Evolutionary conservation across 164 flowering plant species (phyloP).

Genomic region (Taxillus chinensis): DNA sequence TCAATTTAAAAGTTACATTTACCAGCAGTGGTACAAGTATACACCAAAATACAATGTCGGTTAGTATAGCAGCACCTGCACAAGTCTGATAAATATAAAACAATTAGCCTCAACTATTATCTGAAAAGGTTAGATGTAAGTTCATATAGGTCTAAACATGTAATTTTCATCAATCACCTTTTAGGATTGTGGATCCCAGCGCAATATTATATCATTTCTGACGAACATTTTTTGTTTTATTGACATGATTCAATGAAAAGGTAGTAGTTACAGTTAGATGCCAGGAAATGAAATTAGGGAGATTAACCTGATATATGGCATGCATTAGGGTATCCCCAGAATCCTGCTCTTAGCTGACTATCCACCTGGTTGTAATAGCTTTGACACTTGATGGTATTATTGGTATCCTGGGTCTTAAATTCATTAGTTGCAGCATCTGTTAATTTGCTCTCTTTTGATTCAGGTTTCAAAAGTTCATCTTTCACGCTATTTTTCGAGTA

Average conservation of each 20-base stretch:
- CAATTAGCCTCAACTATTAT: neutral
- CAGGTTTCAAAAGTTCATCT: constrained; percentile 14
- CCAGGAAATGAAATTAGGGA: constrained; percentile 1
- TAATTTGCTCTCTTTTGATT: constrained; percentile 15
- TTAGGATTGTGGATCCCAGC: no score
- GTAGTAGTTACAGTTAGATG: neutral
- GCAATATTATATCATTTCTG: no score
- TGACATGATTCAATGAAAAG: neutral
- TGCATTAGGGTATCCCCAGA: constrained; percentile 52
- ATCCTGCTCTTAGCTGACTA: constrained; percentile 29
- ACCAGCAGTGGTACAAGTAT: constrained; percentile 55
- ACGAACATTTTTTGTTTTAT: neutral
- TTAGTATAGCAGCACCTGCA: constrained; percentile 77
- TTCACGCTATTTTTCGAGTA: constrained; percentile 11
- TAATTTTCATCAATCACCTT: no score
- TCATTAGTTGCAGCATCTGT: constrained; percentile 1
- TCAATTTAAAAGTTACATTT: constrained; percentile 29
- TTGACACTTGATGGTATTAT: constrained; percentile 18
- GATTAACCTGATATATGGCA: constrained; percentile 36
- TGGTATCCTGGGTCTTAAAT: constrained; percentile 12
- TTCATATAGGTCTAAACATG: no score
- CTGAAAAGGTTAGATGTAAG: neutral
- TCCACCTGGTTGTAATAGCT: constrained; percentile 23
- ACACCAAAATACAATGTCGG: constrained; percentile 84
- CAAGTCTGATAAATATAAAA: constrained; percentile 35